Percentiles rank a stretch among this genome's conserved stretches.
Evolutionary conservation across 495 filamentous ascomycete genomes (phyloP).

Genomic region (Aspergillus heteromorphus): DNA sequence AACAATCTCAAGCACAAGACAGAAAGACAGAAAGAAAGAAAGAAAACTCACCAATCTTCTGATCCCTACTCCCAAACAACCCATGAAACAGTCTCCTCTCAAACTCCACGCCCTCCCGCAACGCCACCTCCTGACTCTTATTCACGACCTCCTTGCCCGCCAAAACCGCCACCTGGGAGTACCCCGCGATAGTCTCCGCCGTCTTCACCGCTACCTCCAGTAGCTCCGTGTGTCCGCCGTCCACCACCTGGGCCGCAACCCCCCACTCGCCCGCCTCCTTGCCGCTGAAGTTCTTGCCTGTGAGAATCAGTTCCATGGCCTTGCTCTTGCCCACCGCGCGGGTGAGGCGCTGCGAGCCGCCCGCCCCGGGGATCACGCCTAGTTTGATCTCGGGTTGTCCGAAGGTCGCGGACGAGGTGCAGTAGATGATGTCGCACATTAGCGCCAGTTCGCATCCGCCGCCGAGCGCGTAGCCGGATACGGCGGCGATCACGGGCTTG

Average conservation of each 20-base stretch:
- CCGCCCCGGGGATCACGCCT: constrained; percentile 86
- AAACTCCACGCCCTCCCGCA: constrained; percentile 89
- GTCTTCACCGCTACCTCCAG: constrained; percentile 72
- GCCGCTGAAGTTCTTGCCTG: constrained; percentile 74
- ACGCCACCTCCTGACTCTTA: constrained; percentile 82
- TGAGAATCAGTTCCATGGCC: constrained; percentile 94
- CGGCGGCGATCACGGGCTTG: constrained; percentile 89
- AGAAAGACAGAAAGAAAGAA: too few species aligned
- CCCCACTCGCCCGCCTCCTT: constrained; percentile 86
- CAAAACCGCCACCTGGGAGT: constrained; percentile 72
- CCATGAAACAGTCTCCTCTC: constrained; percentile 89
- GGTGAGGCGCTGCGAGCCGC: constrained; percentile 85
- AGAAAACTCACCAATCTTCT: constrained; percentile 78
- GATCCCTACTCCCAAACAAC: constrained; percentile 88
- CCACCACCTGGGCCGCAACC: constrained; percentile 75
- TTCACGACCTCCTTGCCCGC: constrained; percentile 98
- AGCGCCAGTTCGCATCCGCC: constrained; percentile 97
- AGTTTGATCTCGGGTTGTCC: constrained; percentile 97
- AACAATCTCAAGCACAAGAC: background rate
- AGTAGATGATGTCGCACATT: constrained; percentile 95
- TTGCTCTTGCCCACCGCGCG: constrained; percentile 79
- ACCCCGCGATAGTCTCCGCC: constrained; percentile 81
- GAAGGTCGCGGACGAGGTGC: constrained; percentile 74
- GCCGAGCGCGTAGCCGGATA: constrained; percentile 89
- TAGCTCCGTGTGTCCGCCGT: constrained; percentile 68